Base-by-base conservation (phyloP, 345 rosid genomes). In the Citrus medica region DNA sequence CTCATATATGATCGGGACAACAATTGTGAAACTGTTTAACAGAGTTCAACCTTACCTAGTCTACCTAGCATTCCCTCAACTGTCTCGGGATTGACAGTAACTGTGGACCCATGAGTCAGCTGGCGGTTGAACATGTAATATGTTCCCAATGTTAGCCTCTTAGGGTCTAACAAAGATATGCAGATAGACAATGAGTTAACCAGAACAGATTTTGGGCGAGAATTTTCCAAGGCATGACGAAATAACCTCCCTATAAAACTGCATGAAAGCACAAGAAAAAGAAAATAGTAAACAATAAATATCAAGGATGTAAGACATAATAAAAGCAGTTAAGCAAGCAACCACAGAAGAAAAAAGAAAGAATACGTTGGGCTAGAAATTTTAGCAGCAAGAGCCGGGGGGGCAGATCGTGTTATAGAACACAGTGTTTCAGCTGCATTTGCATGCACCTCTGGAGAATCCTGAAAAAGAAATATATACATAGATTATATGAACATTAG, bases 361-460 rank as follows among this genome's bases (percentile, higher is more conserved):
- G 10, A 76, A 59, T 83, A 95, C 98, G 83, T 85, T 62, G 98
- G 94, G 83, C 91, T 89, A 62, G 93, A 89, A 67, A 95, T 87
- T 86, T 93, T 92, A 69, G 92, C 79, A 69, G 94, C 91, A 83
- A 95, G 93, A 76, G 90, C 89, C n/a, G 92, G 91, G 69, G 95
- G 97, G 71, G 97, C 95, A 79, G 84, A 90, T 84, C 95, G 85
- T 58, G 98, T 89, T 53, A 93, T 91, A 42, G 97, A 87, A 86
- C 98, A 95, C 24, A 93, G 91, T 16, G 92, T 85, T 89, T 95
- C 98, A 79, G 98, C 98, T 53, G 95, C 88, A 84, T 95, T 95
- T 75, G 95, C 90, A 89, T 95, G 98, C 79, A 93, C 98, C 86
- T 95, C 95, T 27, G 98, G 95, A 66, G 82, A 91, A 77, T 92